A percentile compares a stretch with the other conserved stretches of the same genome.
Evolutionary conservation across 352 stramenopile species (phyloP).

Genomic region (Phytopythium ostracodes): DNA sequence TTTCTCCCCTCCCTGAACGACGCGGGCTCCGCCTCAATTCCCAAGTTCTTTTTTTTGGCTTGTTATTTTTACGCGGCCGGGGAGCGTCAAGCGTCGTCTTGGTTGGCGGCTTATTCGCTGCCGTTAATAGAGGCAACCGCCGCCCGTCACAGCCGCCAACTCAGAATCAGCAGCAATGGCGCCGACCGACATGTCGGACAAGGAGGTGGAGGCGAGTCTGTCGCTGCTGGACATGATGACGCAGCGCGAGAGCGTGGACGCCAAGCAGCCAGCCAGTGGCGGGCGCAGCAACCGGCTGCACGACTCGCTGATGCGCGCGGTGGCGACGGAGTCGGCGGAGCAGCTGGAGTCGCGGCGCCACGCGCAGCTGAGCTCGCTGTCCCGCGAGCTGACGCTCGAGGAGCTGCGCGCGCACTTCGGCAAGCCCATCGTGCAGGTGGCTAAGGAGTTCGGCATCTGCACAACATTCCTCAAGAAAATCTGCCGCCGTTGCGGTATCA

Average conservation of each 20-base stretch:
- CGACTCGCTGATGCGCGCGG: conserved; percentile 32
- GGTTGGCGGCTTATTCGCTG: not conserved
- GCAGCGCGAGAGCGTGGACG: conserved; percentile 12
- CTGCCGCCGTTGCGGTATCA: conserved; percentile 58
- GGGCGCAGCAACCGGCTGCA: conserved; percentile 15
- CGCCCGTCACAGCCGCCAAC: not conserved
- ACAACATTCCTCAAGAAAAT: conserved; percentile 81
- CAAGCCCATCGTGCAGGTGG: conserved; percentile 61
- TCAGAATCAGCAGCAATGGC: conserved; percentile 9
- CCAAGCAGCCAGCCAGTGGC: conserved; percentile 4
- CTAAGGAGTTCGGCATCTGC: conserved; percentile 66
- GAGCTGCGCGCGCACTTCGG: conserved; percentile 60
- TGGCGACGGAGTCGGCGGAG: conserved; percentile 18
- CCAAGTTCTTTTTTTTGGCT: not conserved
- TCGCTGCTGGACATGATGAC: conserved; percentile 63
- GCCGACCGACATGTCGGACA: conserved; percentile 27
- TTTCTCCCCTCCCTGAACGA: no score
- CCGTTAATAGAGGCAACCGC: not conserved
- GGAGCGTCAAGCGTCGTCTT: not conserved
- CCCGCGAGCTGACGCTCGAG: conserved; percentile 51
- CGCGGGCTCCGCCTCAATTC: not conserved
- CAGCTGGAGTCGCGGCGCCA: conserved; percentile 27
- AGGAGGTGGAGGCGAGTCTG: conserved; percentile 57
- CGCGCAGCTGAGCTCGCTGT: conserved; percentile 42
- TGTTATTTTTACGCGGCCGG: not conserved